Percentiles rank a stretch among this genome's conserved stretches.
Evolutionary conservation across 768 basidiomycete genomes (phyloP).

Genomic region (Gautieria morchelliformis): DNA sequence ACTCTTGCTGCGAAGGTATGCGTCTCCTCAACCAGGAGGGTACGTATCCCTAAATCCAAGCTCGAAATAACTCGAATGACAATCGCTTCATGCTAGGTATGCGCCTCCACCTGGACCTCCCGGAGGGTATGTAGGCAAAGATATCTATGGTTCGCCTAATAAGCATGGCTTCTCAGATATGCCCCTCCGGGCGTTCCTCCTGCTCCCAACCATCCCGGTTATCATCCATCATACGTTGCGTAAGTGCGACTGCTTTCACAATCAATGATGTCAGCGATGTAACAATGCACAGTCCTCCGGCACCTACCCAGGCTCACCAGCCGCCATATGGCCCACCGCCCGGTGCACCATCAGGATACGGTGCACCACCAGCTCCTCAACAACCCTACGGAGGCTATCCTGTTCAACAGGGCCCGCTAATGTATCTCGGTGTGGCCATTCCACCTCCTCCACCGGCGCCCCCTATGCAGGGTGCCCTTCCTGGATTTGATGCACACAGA

Average conservation of each 20-base stretch:
- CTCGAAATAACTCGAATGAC: not conserved
- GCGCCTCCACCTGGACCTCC: not conserved
- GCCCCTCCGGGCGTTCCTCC: not conserved
- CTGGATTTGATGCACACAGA: conserved; percentile 5
- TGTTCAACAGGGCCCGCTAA: not conserved
- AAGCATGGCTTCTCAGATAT: not conserved
- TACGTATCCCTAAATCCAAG: not conserved
- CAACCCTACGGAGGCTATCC: not conserved
- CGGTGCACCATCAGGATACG: not conserved
- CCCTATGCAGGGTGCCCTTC: not conserved
- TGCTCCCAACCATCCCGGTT: not conserved
- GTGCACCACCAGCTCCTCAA: not conserved
- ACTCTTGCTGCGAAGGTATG: not conserved
- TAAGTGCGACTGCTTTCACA: not conserved
- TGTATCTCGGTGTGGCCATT: conserved; percentile 6
- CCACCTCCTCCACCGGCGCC: conserved; percentile 4
- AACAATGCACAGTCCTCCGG: too few species aligned
- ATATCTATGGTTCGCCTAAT: not conserved
- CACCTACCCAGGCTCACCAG: not conserved
- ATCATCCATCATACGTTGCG: not conserved
- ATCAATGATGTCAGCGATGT: not conserved
- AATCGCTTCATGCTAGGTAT: not conserved
- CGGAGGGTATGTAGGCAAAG: not conserved
- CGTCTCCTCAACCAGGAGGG: not conserved
- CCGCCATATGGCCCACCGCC: not conserved